phyloP scores from a whole-genome alignment of 805 yeast species.

The Saccharomycopsis capsularis region DNA sequence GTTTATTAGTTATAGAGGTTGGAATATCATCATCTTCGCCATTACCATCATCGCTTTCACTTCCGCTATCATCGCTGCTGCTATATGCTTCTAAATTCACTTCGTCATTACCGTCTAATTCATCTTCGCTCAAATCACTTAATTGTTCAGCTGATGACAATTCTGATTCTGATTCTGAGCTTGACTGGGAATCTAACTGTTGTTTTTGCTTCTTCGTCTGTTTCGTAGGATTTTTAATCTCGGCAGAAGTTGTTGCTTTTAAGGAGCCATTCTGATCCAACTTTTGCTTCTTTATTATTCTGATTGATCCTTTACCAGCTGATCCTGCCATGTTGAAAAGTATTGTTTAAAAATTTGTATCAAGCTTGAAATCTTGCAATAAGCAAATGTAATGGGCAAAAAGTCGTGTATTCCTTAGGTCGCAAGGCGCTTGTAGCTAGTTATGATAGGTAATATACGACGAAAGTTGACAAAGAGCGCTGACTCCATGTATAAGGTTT shows the following conservation, averaged over 20 bases:
- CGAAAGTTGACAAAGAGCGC: too few relatives aligned
- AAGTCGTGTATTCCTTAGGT: too few relatives aligned
- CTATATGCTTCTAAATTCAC: conserved; percentile 24
- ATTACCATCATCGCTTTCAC: conserved; percentile 24
- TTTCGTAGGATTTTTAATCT: neutral
- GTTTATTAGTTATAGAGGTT: conserved; percentile 38
- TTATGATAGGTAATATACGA: too few relatives aligned
- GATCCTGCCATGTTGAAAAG: too few relatives aligned
- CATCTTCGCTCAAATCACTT: conserved; percentile 21
- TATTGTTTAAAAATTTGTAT: too few relatives aligned
- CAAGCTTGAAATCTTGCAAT: too few relatives aligned
- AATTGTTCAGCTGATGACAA: conserved; percentile 1
- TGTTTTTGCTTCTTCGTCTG: neutral
- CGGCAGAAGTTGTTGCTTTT: conserved; percentile 2
- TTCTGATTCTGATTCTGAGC: neutral
- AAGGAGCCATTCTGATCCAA: neutral
- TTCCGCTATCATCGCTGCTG: conserved; percentile 2
- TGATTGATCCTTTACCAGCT: conserved; percentile 5
- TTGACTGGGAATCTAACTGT: too few relatives aligned
- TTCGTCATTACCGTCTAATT: conserved; percentile 22
- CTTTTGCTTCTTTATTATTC: conserved; percentile 10
- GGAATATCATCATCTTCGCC: conserved; percentile 34
- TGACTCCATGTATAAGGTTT: too few relatives aligned
- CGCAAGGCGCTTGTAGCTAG: too few relatives aligned
- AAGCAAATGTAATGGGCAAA: too few relatives aligned